phyloP scores from a whole-genome alignment of 1,139 yeast genomes.

The Kodamaea ohmeri region DNA sequence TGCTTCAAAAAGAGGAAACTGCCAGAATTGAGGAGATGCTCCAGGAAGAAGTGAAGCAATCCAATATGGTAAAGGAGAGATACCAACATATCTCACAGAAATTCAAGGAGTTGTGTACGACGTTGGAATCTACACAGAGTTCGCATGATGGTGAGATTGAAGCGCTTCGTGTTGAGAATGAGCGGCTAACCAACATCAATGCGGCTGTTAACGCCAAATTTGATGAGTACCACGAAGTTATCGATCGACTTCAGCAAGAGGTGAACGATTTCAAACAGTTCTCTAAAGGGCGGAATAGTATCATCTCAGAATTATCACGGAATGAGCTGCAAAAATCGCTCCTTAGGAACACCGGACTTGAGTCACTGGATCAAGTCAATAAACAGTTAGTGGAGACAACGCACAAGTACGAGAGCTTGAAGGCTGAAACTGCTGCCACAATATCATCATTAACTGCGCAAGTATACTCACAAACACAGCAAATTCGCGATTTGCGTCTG shows the following conservation, averaged over 20 bases:
- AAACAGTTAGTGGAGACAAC: slow-evolving; percentile 23
- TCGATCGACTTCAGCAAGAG: slow-evolving; percentile 33
- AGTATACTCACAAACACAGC: slow-evolving; percentile 28
- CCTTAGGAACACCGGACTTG: not conserved
- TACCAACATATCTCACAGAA: slow-evolving; percentile 20
- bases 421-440: slow-evolving; percentile 26
- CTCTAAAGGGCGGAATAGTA: slow-evolving; percentile 12
- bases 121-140: slow-evolving; percentile 15
- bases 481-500: slow-evolving; percentile 18
- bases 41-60: slow-evolving; percentile 23
- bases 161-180: slow-evolving; percentile 22
- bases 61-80: slow-evolving; percentile 21
- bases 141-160: slow-evolving; percentile 15
- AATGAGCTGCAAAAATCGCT: not conserved
- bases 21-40: slow-evolving; percentile 24
- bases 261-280: slow-evolving; percentile 26
- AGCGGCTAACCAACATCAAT: slow-evolving; percentile 16
- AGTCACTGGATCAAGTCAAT: slow-evolving; percentile 18
- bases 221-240: slow-evolving; percentile 31
- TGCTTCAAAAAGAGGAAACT: slow-evolving; percentile 22
- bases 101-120: slow-evolving; percentile 20
- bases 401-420: slow-evolving; percentile 22
- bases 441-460: slow-evolving; percentile 30
- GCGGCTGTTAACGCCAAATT: slow-evolving; percentile 25
- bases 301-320: not conserved